Evolutionary conservation across 2,329 filamentous ascomycete species (phyloP).

Genomic region (Waltergamsia citrina): DNA sequence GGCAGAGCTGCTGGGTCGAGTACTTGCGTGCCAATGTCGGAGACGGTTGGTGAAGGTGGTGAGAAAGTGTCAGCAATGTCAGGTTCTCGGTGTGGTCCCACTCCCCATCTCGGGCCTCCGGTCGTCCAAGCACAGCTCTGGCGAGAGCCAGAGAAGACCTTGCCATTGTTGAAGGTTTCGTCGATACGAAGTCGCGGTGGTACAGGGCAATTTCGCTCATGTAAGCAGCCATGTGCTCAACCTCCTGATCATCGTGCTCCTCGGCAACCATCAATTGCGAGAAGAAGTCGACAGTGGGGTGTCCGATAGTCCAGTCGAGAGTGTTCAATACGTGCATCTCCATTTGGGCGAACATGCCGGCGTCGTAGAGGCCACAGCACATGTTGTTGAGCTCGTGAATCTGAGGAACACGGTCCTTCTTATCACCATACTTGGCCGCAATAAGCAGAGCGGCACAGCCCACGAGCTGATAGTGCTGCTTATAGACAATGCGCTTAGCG

Average conservation of each 20-base stretch:
- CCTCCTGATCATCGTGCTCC: conserved; percentile 68
- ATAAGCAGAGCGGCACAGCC: conserved; percentile 94
- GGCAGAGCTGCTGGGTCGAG: conserved; percentile 40
- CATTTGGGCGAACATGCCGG: conserved; percentile 99
- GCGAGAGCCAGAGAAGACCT: conserved; percentile 78
- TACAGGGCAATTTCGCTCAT: conserved; percentile 92
- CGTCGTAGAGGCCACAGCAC: conserved; percentile 97
- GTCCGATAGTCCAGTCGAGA: conserved; percentile 89
- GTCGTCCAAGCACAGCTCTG: conserved; percentile 73
- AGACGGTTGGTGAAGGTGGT: conserved; percentile 50
- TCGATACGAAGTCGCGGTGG: conserved; percentile 93
- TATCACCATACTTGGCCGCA: conserved; percentile 96
- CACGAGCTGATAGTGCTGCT: conserved; percentile 96
- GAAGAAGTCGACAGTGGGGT: conserved; percentile 93
- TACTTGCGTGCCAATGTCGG: conserved; percentile 51
- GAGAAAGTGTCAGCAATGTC: conserved; percentile 50
- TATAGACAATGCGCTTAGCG: conserved; percentile 95
- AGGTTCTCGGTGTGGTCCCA: conserved; percentile 68
- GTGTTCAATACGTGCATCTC: conserved; percentile 99
- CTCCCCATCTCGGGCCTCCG: conserved; percentile 65
- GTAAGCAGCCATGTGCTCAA: conserved; percentile 91
- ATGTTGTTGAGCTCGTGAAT: conserved; percentile 97
- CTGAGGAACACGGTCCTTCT: conserved; percentile 96
- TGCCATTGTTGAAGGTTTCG: conserved; percentile 83
- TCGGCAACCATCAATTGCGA: conserved; percentile 79